Base-by-base conservation (phyloP, 768 basidiomycete genomes). In the Paxillus rubicundulus region DNA sequence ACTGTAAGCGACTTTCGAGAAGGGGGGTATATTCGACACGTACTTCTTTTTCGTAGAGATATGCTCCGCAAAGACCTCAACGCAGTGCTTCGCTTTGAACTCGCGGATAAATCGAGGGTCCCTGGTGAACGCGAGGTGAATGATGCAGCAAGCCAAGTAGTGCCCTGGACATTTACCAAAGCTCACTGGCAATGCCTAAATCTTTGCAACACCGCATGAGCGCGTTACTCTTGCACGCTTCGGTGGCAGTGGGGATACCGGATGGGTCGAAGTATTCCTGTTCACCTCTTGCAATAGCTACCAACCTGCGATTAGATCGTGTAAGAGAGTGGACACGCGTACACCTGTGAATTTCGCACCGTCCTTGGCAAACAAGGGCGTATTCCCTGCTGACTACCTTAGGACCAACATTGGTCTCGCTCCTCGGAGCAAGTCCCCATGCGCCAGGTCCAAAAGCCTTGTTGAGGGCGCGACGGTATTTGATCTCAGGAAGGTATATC, bases 171-270 rank as follows among this genome's bases (percentile, higher is more conserved):
- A 79, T 55, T 24, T 59, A 93, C 94, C 96, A 98, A 20, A 98
- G 83, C 71, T 98, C 96, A 68, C 92, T 94, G 0, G 96, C 96
- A 59, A 98, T 79, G 10, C 96, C 96, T 37, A 98, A 74, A 65
- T 98, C 96, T 66, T 98, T 98, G 74, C 92, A 94, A 69, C 96
- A 98, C 30, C 96, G 78, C 95, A 98, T 97, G 28, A 98, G 75
- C 1, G 96, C 96, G 57, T 98, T 98, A 65, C 90, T 92, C 71
- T 98, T 98, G 74, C 89, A 92, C 0, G 87, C 92, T 68, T 98
- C 96, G 0, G 89, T 90, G 0, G 96, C 96, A 0, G 96, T 98
- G 2, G 96, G 82, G 45, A 98, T 84, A 13, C 93, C 92, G 1
- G 81, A 79, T 7, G 89, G 86, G 62, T 95, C 93, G 61, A 98